Base-by-base conservation (phyloP, 2,329 filamentous ascomycete species). In the Ophiosphaerella korrae region DNA sequence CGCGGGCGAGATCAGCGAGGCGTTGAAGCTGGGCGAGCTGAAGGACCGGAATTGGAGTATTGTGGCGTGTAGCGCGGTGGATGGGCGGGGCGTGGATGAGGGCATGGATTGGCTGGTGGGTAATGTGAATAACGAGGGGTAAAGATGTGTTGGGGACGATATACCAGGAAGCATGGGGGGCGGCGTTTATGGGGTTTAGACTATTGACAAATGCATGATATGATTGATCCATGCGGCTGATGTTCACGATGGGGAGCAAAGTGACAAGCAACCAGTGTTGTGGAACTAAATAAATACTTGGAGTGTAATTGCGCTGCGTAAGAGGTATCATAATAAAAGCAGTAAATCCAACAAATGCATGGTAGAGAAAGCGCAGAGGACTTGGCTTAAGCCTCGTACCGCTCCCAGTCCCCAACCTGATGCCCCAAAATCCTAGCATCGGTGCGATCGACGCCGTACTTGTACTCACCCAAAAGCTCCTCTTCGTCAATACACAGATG, bases 21-120 rank as follows among this genome's bases (percentile, higher is more conserved):
- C 92, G 42, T 77, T 99, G 74, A 88, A 88, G 66, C 77, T 99
- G 62, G 92, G 91, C 46, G 92, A 97, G 75, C 79, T 99, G 72
- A 88, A 93, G 66, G 94, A 99, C 75, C 84, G 94, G 68, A 99
- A 97, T 81, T 99, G 94, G 94, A 97, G 92, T 75, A 99, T 99
- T 72, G 92, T 99, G 73, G 93, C 92, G 18, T 99, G 94, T 76
- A 96, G 90, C 61, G 94, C 94, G 12, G 93, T 99, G 49, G 94
- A 97, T 72, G 94, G 94, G 37, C 89, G 89, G 68, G 94, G 94
- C 73, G 90, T 99, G 38, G 90, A 88, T 57, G 94, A 99, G 77
- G 94, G 94, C 53, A 99, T 99, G 94, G 94, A 99, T 76, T 99
- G 94, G 94, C 80, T 99, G 72, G 92, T 95, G 81, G 90, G 93